Base-by-base conservation (phyloP, 2,329 filamentous ascomycete genomes). In the Oidium heveae region DNA sequence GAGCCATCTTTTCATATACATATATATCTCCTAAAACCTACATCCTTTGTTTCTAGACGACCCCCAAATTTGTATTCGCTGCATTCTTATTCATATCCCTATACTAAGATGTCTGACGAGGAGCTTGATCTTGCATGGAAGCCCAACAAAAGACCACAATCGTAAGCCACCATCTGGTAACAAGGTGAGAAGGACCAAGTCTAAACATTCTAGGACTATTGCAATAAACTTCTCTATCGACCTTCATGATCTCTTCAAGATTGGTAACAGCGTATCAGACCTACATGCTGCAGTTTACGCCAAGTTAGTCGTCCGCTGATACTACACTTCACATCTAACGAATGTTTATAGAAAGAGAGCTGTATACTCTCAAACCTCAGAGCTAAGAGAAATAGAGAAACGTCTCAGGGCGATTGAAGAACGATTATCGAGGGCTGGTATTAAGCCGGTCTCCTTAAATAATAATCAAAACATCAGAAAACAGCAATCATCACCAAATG, bases 161-260 rank as follows among this genome's bases (percentile, higher is more conserved):
- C 86, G 85, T 91, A 73, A 68, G 85, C 78, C n/a, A 22, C 18
- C 20, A 8, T 47, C 12, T 13, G 24, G 43, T 18, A 28, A 28
- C 3, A 28, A 28, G 6, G 24, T 34, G 28, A 36, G 22, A 7
- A 41, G 22, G 28, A 28, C 3, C n/a, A 33, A 57, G 52, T 55
- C 58, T 53, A 60, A 57, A 34, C 41, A 36, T 54, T 33, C 50
- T 68, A 94, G 88, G 59, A 91, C 85, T 57, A 80, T 94, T 68
- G 88, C 87, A 54, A 82, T 79, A 62, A 86, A 83, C 65, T 94
- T 95, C 70, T 89, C 86, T 57, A 73, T 79, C 47, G 85, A 89
- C 66, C 74, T 95, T 57, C 84, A 89, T 72, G 82, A 86, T 66
- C 82, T 93, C 61, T 95, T 95, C 72, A 82, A 84, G 64, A 80